A percentile compares a stretch with the other conserved stretches of the same genome.
phyloP scores from a whole-genome alignment of 345 rosid genomes.

The Eucalyptus camaldulensis region DNA sequence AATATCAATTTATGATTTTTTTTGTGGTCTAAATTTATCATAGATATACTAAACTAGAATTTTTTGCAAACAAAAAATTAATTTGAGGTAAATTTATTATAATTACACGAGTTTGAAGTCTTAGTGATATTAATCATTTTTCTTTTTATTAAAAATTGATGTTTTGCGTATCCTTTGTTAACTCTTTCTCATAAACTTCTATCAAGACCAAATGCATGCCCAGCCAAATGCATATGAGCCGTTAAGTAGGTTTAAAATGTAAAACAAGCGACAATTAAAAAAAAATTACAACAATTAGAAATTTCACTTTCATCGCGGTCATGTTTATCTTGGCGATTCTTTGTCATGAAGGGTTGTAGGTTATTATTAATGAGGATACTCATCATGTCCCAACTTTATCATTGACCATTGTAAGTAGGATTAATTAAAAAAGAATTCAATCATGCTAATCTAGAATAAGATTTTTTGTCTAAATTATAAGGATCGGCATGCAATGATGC shows the following conservation, averaged over 20 bases:
- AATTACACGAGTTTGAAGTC: no score
- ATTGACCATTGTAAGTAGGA: rapidly evolving
- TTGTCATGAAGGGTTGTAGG: not conserved
- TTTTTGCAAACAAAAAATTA: no score
- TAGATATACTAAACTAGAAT: rapidly evolving
- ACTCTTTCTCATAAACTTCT: not conserved
- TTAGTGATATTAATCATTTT: no score
- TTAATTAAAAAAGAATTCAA: not conserved
- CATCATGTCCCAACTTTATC: not conserved
- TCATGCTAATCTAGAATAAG: not conserved
- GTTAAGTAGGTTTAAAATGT: not conserved
- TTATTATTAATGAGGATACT: rapidly evolving
- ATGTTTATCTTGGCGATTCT: rapidly evolving
- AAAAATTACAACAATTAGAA: not conserved
- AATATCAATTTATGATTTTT: rapidly evolving
- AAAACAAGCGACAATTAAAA: not conserved
- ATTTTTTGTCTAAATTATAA: not conserved
- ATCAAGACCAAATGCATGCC: not conserved
- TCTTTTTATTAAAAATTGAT: no score
- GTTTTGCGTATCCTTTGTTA: not conserved
- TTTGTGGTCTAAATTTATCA: no score
- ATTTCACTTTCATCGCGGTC: not conserved
- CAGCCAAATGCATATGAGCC: not conserved
- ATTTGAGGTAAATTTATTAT: no score
- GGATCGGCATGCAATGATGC: not conserved